Base-by-base conservation (phyloP, 805 yeast species). In the Yueomyces sp. region DNA sequence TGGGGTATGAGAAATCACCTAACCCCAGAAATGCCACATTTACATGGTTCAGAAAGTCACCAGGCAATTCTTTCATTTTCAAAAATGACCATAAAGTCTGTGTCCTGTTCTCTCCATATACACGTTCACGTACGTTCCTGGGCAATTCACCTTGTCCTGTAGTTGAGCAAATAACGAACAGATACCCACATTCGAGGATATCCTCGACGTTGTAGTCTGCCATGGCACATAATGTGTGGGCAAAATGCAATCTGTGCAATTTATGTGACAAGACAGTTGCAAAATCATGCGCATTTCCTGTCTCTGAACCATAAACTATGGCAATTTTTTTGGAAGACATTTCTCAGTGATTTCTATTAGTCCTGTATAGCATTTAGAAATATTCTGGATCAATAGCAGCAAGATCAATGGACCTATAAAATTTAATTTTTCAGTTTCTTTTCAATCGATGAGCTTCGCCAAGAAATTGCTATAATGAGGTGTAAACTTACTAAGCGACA, bases 61-160 rank as follows among this genome's bases (percentile, higher is more conserved):
- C 30, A 66, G 92, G 72, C 5, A 90, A 71, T 49, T 77, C 78
- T 56, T 72, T 76, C 56, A 74, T 76, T 45, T 85, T 72, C 52
- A 92, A 60, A 48, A 81, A 77, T 50, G 72, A 70, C 94, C 95
- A 83, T 49, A 90, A 75, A 2, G 57, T 52, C 26, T 52, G 46
- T 8, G 45, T 45, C 28, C 44, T 45, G 3, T 43, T 30, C 31
- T 32, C 38, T 26, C 53, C 59, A 19, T 39, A 43, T 6, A 55
- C 40, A 12, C 45, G 40, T 47, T 73, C 76, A 49, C 69, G 68
- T 1, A 82, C 80, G 56, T 85, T 85, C 38, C 82, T 62, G 0
- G 98, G 97, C 33, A 90, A 62, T 48, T 83, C 95, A 29, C 98
- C 98, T 61, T 90, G 96, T 5, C 98, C 97, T 1, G 95, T 82